A percentile compares a stretch with the other conserved stretches of the same genome.
Evolutionary conservation across 352 stramenopile species (phyloP).

Genomic region (Discostella stelligera): DNA sequence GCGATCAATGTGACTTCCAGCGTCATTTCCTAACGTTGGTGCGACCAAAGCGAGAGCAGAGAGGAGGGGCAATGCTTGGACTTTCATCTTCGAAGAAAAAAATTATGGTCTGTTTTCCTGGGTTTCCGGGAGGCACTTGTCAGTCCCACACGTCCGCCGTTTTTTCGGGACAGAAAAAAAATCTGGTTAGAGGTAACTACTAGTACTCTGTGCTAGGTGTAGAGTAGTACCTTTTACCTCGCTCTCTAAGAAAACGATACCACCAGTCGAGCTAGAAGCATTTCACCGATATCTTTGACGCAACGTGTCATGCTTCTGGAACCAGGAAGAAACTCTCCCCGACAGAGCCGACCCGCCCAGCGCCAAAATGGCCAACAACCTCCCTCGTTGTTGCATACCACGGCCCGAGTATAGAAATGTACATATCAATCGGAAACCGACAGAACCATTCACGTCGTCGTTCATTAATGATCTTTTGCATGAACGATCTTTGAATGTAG

Average conservation of each 20-base stretch:
- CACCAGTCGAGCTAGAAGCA: no score
- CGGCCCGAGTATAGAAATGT: constrained; percentile 46
- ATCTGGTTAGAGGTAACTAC: no score
- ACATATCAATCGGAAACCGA: constrained; percentile 53
- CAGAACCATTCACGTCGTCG: constrained; percentile 34
- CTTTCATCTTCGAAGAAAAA: not conserved
- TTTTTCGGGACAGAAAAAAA: no score
- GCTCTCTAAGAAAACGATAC: no score
- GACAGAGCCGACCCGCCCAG: constrained; percentile 33
- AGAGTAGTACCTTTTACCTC: no score
- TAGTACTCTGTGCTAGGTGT: no score
- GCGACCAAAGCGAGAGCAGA: not conserved
- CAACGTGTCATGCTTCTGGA: no score
- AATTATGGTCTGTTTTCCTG: not conserved
- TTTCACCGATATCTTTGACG: no score
- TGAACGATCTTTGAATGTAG: constrained; percentile 40
- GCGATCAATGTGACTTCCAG: constrained; percentile 3
- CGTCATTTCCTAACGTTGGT: not conserved
- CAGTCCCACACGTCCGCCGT: no score
- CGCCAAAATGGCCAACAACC: constrained; percentile 38
- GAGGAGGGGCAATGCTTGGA: not conserved
- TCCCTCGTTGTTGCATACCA: constrained; percentile 44
- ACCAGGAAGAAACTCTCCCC: no score
- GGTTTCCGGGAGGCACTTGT: no score
- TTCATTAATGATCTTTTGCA: constrained; percentile 40